Evolutionary conservation across 2,329 filamentous ascomycete species (phyloP), one percentile per base, ranked within the genome.

Genomic region (Fusarium sp.): DNA sequence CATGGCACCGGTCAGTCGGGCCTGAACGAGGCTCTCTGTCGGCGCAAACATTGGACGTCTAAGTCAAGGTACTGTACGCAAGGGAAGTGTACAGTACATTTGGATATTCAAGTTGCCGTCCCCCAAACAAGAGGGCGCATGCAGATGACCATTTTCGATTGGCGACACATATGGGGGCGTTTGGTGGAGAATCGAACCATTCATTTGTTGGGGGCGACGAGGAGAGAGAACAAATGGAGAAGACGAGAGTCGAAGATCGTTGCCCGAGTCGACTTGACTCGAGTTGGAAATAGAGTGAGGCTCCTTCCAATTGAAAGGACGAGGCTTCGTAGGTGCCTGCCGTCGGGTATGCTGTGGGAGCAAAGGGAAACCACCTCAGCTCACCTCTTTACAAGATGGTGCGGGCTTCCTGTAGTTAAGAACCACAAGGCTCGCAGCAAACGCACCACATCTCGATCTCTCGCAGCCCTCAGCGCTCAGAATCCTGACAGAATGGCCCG

Each of bases 331-430:
- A 29, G 27, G 27, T 29, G 27, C 27, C 27, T 29, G 27, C 27
- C 27, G 27, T 29, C 27, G 27, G 27, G 27, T 29, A 29, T 11
- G 25, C 20, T 45, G 60, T 20, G 38, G 33, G 13, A 56, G 18
- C 27, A 40, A 50, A 36, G 16, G 47, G 54, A 68, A 31, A 50
- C 38, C 29, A 63, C 52, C 36, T 60, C 7, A 29, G 27, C 27
- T 29, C 27, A 3, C 8, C 22, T 25, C 33, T 22, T 60, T 27
- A 58, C 5, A 57, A 40, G 45, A 68, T 63, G 40, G 42, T 47
- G 72, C 69, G 69, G 61, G 38, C 63, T 50, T 56, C 31, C 18
- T 33, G 38, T 57, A 22, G 69, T 75, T 74, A 75, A 74, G 56
- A 69, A 57, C 40, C 52, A 35, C 52, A 20, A 36, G 25, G 47